Base-by-base conservation (phyloP, 1,284 basidiomycete genomes). In the Cutaneotrichosporon arboriforme region DNA sequence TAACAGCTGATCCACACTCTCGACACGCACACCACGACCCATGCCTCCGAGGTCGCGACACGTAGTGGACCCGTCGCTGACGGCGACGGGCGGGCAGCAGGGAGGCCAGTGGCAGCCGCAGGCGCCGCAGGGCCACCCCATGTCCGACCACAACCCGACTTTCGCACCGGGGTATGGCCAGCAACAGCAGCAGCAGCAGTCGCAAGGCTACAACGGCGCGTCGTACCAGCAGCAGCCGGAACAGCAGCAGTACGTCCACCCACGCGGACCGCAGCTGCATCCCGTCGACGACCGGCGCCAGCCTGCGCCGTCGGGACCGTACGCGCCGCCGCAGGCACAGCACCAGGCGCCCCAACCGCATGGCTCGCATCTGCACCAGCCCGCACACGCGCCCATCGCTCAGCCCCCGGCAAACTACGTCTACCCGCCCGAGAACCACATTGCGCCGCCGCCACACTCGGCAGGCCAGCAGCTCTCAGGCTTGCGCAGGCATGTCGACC, bases 371-470 rank as follows among this genome's bases (percentile, higher is more conserved):
- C 49, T 20, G 4, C 46, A 40, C 17, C 57, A 60, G 37, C 61
- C 62, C 10, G 26, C 26, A 31, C 61, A 52, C 26, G 45, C 51
- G 3, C 52, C 60, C 20, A 46, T 48, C 14, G 45, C 52, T 1
- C 55, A 41, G 15, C 54, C 40, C 2, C 41, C 49, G 13, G 46
- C 52, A 22, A 54, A 56, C 7, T 61, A 54, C 42, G 56, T 55
- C 36, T 52, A 58, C 31, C 62, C 63, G 9, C 67, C 70, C 1
- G 34, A 41, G 39, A 68, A 73, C 51, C 72, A 74, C 57, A 88
- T 88, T 61, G 83, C 84, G 21, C 86, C 87, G 65, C 88, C 88
- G 12, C 88, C 88, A 17, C 88, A 90, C 73, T 86, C 84, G 47
- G 82, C 86, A 39, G 88, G 88, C 1, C 77, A 81, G 26, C 72